phyloP scores from a whole-genome alignment of 257 asterid genomes.

The Solanum paucissectum region DNA sequence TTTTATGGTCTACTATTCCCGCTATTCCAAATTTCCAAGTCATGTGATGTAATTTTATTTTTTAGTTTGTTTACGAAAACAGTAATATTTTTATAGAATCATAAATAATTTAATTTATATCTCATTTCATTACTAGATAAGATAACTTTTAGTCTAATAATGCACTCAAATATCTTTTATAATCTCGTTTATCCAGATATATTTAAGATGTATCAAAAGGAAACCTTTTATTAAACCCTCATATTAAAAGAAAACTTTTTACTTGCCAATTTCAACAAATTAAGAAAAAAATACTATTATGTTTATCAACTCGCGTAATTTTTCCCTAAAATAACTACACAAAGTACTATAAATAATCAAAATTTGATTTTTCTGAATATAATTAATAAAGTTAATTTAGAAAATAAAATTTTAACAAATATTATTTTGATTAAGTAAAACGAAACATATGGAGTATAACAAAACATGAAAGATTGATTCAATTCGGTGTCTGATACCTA shows the following conservation, averaged over 20 bases:
- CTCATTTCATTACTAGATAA: background rate
- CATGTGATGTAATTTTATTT: background rate
- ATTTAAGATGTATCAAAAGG: background rate
- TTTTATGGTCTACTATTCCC: background rate
- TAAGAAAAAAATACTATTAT: too few relatives aligned
- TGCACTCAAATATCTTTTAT: background rate
- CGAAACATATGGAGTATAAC: background rate
- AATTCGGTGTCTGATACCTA: fast-evolving
- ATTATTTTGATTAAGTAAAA: background rate
- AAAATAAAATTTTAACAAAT: too few relatives aligned
- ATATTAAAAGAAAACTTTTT: too few relatives aligned
- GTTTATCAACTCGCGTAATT: too few relatives aligned
- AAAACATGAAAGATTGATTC: too few relatives aligned
- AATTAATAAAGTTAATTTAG: too few relatives aligned
- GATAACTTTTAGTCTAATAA: background rate
- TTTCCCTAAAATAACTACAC: background rate
- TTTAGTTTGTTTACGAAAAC: background rate
- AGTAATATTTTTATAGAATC: background rate
- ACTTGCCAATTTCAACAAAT: too few relatives aligned
- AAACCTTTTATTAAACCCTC: too few relatives aligned
- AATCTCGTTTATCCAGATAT: background rate
- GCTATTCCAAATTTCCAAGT: background rate
- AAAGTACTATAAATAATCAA: background rate
- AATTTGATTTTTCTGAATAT: too few relatives aligned
- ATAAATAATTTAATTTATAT: background rate